A percentile compares a stretch with the other conserved stretches of the same genome.
These are phyloP conservation scores for Malassezia sympodialis DNA, from an alignment of 1,284 basidiomycete species.

Conservation along the genomic window DNA sequence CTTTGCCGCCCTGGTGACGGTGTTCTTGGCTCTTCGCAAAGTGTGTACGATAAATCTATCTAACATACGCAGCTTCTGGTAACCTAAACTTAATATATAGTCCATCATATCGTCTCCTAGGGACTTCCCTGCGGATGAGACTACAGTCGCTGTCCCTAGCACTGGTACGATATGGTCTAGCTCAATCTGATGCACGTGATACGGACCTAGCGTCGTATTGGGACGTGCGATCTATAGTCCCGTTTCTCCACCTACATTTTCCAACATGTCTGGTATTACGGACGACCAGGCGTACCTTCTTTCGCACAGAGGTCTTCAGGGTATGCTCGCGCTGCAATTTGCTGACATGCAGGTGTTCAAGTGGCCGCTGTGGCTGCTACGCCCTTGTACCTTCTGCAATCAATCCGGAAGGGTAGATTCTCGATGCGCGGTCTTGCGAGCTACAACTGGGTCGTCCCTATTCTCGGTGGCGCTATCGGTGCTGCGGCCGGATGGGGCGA, in stretches of 20 bases:
- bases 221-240: background rate
- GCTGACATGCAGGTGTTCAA: conserved; percentile 21
- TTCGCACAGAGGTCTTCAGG: conserved; percentile 11
- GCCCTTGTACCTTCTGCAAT: conserved; percentile 29
- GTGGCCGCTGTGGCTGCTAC: conserved; percentile 34
- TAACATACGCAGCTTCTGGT: background rate
- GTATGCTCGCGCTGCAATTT: background rate
- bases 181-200: background rate
- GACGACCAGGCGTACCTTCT: conserved; percentile 15
- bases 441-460: conserved; percentile 29
- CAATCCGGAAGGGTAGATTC: conserved; percentile 26
- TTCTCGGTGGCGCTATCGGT: conserved; percentile 23
- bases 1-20: background rate
- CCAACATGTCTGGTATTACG: background rate
- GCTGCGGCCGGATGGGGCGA: conserved; percentile 22
- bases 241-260: conserved; percentile 6
- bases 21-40: conserved; percentile 6
- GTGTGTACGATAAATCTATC: background rate
- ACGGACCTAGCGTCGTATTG: background rate
- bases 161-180: background rate
- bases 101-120: background rate
- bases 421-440: conserved; percentile 25
- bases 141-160: background rate
- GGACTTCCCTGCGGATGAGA: no score
- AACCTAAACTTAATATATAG: background rate